Evolutionary conservation across 2,329 filamentous ascomycete species (phyloP).

Genomic region (Rhynchosporium agropyri): DNA sequence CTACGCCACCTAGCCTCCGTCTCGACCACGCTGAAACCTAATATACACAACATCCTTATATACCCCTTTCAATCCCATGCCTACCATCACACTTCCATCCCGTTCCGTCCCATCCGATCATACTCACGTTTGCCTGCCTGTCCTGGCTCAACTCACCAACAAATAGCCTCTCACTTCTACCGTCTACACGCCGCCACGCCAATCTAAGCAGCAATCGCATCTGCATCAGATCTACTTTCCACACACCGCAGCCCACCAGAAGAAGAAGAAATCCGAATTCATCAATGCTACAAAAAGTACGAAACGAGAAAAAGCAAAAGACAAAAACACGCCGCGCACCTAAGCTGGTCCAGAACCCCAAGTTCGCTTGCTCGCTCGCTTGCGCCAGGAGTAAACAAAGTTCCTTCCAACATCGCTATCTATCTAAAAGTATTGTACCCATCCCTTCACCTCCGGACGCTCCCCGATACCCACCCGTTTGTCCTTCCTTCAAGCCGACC

Average conservation of each 20-base stretch:
- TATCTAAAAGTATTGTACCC: slow-evolving; percentile 8
- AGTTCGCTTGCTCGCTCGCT: slow-evolving; percentile 11
- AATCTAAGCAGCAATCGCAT: too few species aligned
- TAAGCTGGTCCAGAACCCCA: background rate
- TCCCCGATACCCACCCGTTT: background rate
- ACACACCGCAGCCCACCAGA: too few species aligned
- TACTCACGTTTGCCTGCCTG: background rate
- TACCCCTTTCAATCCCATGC: background rate
- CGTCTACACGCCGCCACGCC: too few species aligned
- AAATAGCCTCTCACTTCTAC: background rate
- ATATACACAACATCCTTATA: slow-evolving; percentile 7
- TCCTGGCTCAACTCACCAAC: background rate
- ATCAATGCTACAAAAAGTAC: background rate
- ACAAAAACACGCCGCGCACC: background rate
- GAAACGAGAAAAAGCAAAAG: background rate
- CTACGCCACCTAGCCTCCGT: too few species aligned
- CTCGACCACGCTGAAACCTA: background rate
- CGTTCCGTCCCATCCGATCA: background rate
- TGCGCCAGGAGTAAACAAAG: slow-evolving; percentile 4
- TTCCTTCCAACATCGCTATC: slow-evolving; percentile 12
- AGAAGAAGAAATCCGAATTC: background rate
- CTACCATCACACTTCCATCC: background rate
- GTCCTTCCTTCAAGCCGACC: slow-evolving; percentile 1
- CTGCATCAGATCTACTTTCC: too few species aligned
- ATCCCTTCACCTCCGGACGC: too few species aligned